Evolutionary conservation across 805 yeast genomes (phyloP), one percentile per base, ranked within the genome.

Genomic region (Suhomyces kilbournensis): DNA sequence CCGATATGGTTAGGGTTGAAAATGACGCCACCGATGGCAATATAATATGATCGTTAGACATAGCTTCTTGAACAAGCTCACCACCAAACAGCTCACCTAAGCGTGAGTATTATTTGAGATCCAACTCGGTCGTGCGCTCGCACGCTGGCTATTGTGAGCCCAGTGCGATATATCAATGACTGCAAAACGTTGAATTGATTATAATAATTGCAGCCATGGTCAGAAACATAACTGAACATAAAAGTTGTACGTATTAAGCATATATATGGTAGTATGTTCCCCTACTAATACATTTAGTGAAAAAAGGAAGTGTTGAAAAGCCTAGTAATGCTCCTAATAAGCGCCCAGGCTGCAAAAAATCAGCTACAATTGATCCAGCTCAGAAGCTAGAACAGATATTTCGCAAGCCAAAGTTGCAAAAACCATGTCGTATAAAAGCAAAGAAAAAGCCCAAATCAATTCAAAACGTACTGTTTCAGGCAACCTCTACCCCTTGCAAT

Each of bases 1-100:
- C 74, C 2, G 65, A 52, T 7, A 70, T 61, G 1, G 71, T 62
- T 43, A 70, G 60, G n/a, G 61, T 61, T 8, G 66, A 60, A 44
- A 69, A 50, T 5, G 71, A 59, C 3, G 71, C 48, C 7, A 64
- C 60, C 1, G 74, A 69, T 3, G 74, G 73, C 39, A 66, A 50
- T 51, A 71, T 69, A 46, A 69, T 63, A 44, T 67, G 60, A 32
- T 68, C 69, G 10, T 49, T 49, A 17, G 60, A 56, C 60, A 57
- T 57, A 4, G 23, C 14, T 17, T 7, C 15, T 9, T 17, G n/a
- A 12, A 8, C 4, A 8, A 10, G 30, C 30, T 26, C 10, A 17
- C 42, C 7, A 30, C 5, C 35, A 25, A 12, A 28, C 32, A 10
- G n/a, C 32, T 28, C 17, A 38, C 4, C 23, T 38, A 17, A 17